Base-by-base conservation (phyloP, 257 asterid species). In the Verbascum thapsus region DNA sequence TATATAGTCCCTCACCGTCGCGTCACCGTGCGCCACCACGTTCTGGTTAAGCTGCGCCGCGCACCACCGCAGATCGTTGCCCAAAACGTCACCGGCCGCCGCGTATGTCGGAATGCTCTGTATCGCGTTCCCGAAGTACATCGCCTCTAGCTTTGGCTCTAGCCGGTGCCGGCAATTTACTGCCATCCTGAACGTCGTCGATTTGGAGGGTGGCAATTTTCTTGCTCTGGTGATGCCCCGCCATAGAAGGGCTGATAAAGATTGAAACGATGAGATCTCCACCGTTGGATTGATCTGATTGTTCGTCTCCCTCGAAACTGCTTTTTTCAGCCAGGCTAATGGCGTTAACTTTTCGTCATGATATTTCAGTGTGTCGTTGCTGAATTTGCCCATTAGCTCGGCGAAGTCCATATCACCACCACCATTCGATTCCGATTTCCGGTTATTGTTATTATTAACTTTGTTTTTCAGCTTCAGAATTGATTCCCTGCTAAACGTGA, bases 171-270 rank as follows among this genome's bases (percentile, higher is more conserved):
- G 83, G 56, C 85, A 80, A 20, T 83, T 80, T 16, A 83, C 84
- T 0, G 90, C 86, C 86, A 80, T 83, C 8, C 85, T 64, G 2
- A 83, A 80, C 53, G 90, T 83, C 47, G 86, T 83, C 77, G 69
- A 73, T 50, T 80, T 78, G 0, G 72, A 51, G 11, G 75, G 10
- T 0, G 84, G 86, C 0, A 78, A 19, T 22, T 78, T 78, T 41
- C 90, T 68, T 1, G 86, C 86, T 7, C 85, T 84, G 34, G 90
- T 83, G 22, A 80, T 53, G 3, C 76, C 90, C 1, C 83, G 83
- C 90, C 86, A 80, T 1, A 83, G 70, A 64, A 83, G 44, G 1
- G 90, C 86, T 49, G 81, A 56, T 1, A 83, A 61, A 0, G 90
- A 80, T 10, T 78, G 86, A 22, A 83, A 83, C 0, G 90, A 83